A percentile compares a stretch with the other conserved stretches of the same genome.
Conservation (phyloP, 1,284 basidiomycete genomes). For the Thelephora terrestris region DNA sequence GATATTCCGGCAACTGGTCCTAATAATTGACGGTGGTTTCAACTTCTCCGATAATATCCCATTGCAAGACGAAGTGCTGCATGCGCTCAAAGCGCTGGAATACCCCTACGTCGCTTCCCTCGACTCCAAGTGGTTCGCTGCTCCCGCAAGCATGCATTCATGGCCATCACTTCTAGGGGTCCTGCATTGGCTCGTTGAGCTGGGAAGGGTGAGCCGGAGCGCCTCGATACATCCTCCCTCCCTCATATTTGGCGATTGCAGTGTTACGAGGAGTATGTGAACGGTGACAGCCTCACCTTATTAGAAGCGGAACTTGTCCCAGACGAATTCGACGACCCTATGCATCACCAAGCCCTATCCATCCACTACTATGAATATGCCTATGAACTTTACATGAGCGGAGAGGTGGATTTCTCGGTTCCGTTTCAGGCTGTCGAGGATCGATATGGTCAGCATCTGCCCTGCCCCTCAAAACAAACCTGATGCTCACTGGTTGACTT, state of each 20-base stretch:
- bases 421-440: constrained; percentile 62
- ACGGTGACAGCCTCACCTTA: constrained; percentile 52
- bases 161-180: constrained; percentile 79
- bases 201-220: constrained; percentile 51
- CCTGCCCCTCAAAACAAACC: background rate
- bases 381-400: constrained; percentile 64
- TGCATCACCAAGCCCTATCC: constrained; percentile 64
- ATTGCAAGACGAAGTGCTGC: constrained; percentile 76
- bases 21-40: constrained; percentile 60
- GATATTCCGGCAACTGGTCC: constrained; percentile 72
- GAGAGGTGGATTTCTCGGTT: constrained; percentile 58
- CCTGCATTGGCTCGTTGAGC: constrained; percentile 79
- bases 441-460: constrained; percentile 50
- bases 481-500: background rate
- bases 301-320: constrained; percentile 52
- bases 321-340: constrained; percentile 61
- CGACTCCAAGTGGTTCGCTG: constrained; percentile 74
- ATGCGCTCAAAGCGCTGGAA: constrained; percentile 58
- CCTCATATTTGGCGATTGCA: background rate
- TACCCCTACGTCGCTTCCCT: constrained; percentile 71
- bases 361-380: constrained; percentile 66
- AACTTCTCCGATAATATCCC: constrained; percentile 43
- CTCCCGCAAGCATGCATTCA: constrained; percentile 75
- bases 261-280: constrained; percentile 29
- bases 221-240: background rate